Evolutionary conservation across 805 yeast genomes (phyloP), one percentile per base, ranked within the genome.

Genomic region (Cyberlindnera maclurae): DNA sequence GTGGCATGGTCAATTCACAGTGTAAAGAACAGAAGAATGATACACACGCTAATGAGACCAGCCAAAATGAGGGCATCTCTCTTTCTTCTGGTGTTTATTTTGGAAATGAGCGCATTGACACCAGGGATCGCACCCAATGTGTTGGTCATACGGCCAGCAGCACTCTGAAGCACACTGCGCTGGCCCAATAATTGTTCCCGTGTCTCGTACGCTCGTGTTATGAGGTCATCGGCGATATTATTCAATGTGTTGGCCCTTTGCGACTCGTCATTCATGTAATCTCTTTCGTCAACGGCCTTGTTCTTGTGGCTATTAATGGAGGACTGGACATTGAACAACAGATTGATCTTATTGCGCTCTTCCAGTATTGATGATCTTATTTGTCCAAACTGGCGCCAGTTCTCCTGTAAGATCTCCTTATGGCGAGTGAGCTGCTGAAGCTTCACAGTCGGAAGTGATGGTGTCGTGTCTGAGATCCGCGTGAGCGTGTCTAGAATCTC

Each of bases 1-100:
- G 12, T 31, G 13, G 20, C 7, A 2, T 17, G 33, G 12, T 15
- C 12, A 15, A 33, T 24, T 35, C 27, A 42, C 26, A 26, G 27
- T 8, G 76, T 60, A 39, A 78, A 77, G 51, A 78, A 78, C 37
- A 89, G 59, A 11, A 85, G 58, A 33, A 90, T 52, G 20, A 89
- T 77, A 64, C 97, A 85, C 24, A 73, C 41, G 3, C 86, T 70
- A 24, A 89, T 79, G 37, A 93, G 71, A 4, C 70, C 50, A 2
- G 95, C 90, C 54, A 90, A 62, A n/a, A 90, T 82, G 22, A 90
- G 57, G 16, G 94, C 80, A 59, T 93, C 95, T 41, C 96, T 76
- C 64, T 80, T 84, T 60, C 89, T 81, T 53, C 97, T 72, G 3
- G 95, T 81, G 58, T 88, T 88, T 48, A 90, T 89, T 59, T 81